Percentiles rank a stretch among this genome's conserved stretches.
Evolutionary conservation across 2,329 filamentous ascomycete species (phyloP).

Genomic region (Penicillium hordei): DNA sequence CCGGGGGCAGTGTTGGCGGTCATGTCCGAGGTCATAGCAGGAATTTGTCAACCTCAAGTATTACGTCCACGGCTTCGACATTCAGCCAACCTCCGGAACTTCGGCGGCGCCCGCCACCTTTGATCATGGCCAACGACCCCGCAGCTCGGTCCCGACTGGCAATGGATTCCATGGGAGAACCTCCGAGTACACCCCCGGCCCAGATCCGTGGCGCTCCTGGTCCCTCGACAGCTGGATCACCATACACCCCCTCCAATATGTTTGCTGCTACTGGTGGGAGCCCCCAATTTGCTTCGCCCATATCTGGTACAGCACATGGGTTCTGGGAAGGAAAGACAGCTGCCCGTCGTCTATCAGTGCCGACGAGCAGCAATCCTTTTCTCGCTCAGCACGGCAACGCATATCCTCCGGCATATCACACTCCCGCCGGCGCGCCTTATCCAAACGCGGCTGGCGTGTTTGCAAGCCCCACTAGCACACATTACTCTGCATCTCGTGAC

Average conservation of each 20-base stretch:
- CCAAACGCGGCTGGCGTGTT: slow-evolving; percentile 62
- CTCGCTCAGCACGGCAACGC: slow-evolving; percentile 60
- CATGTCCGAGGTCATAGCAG: slow-evolving; percentile 75
- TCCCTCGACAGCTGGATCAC: slow-evolving; percentile 70
- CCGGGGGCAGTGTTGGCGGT: slow-evolving; percentile 68
- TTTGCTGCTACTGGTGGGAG: slow-evolving; percentile 75
- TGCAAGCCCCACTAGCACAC: slow-evolving; percentile 67
- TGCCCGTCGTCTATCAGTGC: slow-evolving; percentile 76
- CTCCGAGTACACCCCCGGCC: slow-evolving; percentile 63
- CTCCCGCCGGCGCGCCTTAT: slow-evolving; percentile 55
- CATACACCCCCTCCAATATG: slow-evolving; percentile 79
- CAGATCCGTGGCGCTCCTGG: slow-evolving; percentile 65
- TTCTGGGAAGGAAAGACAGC: slow-evolving; percentile 71
- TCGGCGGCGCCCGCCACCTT: slow-evolving; percentile 72
- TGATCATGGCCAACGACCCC: slow-evolving; percentile 77
- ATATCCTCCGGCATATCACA: slow-evolving; percentile 59
- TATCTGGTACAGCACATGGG: slow-evolving; percentile 66
- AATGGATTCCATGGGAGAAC: slow-evolving; percentile 63
- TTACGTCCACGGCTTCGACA: slow-evolving; percentile 70
- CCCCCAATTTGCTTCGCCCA: slow-evolving; percentile 77
- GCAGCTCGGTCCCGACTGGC: slow-evolving; percentile 61
- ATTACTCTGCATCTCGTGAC: slow-evolving; percentile 47
- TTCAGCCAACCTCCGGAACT: slow-evolving; percentile 63
- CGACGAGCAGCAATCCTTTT: slow-evolving; percentile 73
- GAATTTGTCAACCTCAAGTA: slow-evolving; percentile 86